Percentiles rank a stretch among this genome's conserved stretches.
These are phyloP conservation scores for Talaromyces sp. DNA, from an alignment of 2,329 filamentous ascomycete genomes.

Conservation along the genomic window DNA sequence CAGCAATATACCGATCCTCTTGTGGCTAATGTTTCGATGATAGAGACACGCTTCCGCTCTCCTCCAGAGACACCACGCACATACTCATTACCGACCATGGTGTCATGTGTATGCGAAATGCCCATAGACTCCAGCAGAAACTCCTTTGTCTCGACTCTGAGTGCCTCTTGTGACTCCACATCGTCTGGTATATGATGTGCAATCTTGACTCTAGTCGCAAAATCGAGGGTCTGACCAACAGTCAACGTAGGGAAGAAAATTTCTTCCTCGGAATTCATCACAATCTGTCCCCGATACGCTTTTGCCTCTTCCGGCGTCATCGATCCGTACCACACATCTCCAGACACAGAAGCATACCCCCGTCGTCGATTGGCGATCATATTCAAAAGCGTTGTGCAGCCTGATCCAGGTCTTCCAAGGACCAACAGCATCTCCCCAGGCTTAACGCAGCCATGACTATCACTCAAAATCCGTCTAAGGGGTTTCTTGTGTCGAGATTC, in stretches of 20 bases:
- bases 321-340: constrained; percentile 58
- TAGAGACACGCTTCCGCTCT: constrained; percentile 67
- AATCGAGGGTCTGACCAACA: constrained; percentile 54
- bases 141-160: constrained; percentile 49
- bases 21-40: constrained; percentile 63
- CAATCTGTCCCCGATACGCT: constrained; percentile 58
- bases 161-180: constrained; percentile 45
- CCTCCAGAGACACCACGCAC: constrained; percentile 67
- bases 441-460: constrained; percentile 66
- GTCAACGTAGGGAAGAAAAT: constrained; percentile 53
- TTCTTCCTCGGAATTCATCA: constrained; percentile 56
- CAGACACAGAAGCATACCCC: constrained; percentile 59
- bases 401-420: constrained; percentile 66
- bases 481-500: constrained; percentile 58
- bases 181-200: constrained; percentile 51
- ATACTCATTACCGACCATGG: constrained; percentile 67
- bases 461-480: constrained; percentile 62
- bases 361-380: constrained; percentile 63
- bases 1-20: constrained; percentile 61
- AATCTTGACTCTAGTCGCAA: constrained; percentile 58
- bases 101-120: constrained; percentile 61
- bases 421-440: constrained; percentile 72
- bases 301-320: constrained; percentile 44
- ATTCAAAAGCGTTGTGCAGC: constrained; percentile 70
- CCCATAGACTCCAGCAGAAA: constrained; percentile 60